phyloP scores from a whole-genome alignment of 2,329 filamentous ascomycete species.

The Aspergillus fumigatiaffinis region DNA sequence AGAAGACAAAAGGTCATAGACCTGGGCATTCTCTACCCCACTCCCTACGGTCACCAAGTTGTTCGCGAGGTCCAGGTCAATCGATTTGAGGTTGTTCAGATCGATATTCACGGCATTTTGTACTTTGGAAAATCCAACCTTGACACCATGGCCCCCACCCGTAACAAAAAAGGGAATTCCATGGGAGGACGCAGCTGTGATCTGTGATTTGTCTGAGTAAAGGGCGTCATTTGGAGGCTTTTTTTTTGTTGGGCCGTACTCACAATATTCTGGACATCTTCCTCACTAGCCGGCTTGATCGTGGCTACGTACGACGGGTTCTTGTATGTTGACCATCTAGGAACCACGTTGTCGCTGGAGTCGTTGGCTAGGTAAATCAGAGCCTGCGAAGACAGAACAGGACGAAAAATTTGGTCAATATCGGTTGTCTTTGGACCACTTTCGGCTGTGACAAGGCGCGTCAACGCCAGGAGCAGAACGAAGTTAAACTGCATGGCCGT shows the following conservation, averaged over 20 bases:
- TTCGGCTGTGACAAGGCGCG: too few species aligned
- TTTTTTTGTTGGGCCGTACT: neutral
- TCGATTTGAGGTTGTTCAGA: neutral
- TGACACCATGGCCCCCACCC: neutral
- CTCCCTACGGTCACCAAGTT: neutral
- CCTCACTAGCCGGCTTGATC: neutral
- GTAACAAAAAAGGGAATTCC: neutral
- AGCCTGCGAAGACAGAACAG: too few species aligned
- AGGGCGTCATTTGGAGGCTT: too few species aligned
- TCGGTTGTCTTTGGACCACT: too few species aligned
- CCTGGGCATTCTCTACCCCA: neutral
- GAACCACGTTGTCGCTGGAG: too few species aligned
- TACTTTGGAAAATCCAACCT: neutral
- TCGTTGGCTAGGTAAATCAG: too few species aligned
- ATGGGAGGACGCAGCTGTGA: neutral
- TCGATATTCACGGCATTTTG: neutral
- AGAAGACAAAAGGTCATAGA: neutral
- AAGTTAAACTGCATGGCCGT: too few species aligned
- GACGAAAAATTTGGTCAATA: too few species aligned
- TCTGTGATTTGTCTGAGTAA: neutral
- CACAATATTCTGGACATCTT: neutral
- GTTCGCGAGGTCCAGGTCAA: neutral
- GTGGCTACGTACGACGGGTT: neutral
- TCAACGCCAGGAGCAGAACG: too few species aligned
- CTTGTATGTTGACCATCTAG: too few species aligned